A percentile compares a stretch with the other conserved stretches of the same genome.
Conservation (phyloP, 2,329 filamentous ascomycete genomes). For the Coleophoma crateriformis region DNA sequence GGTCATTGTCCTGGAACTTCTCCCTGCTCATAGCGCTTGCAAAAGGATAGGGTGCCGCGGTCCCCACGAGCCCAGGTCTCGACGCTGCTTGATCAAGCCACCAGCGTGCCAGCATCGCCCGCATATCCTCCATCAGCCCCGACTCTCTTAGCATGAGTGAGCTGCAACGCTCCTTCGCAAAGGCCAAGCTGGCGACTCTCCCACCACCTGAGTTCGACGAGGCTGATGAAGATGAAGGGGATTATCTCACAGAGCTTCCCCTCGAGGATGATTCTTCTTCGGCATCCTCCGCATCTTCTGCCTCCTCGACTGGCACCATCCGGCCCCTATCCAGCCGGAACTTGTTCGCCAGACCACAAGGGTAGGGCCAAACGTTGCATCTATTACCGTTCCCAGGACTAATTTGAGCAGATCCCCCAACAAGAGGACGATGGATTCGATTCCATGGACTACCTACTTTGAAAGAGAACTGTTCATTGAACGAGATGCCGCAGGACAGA, state of each 20-base stretch:
- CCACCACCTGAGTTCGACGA: constrained; percentile 48
- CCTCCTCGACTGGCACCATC: constrained; percentile 88
- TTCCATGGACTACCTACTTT: constrained; percentile 84
- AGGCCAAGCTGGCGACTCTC: constrained; percentile 63
- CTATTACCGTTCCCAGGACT: too few species aligned
- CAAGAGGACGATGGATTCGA: constrained; percentile 24
- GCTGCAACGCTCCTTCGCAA: constrained; percentile 73
- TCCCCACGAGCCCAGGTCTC: too few species aligned
- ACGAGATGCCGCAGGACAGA: constrained; percentile 31
- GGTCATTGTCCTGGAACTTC: too few species aligned
- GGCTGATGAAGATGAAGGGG: constrained; percentile 34
- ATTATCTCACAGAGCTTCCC: constrained; percentile 32
- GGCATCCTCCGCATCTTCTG: constrained; percentile 73
- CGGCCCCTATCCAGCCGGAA: constrained; percentile 71
- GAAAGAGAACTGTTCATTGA: constrained; percentile 77
- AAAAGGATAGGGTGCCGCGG: too few species aligned
- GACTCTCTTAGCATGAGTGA: constrained; percentile 60
- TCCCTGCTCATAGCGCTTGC: too few species aligned
- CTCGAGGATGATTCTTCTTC: constrained; percentile 63
- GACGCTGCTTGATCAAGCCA: too few species aligned
- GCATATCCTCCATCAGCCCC: too few species aligned
- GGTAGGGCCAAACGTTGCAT: constrained; percentile 39
- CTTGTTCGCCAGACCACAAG: constrained; percentile 65
- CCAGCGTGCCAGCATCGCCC: too few species aligned
- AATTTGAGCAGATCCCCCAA: constrained; percentile 18